phyloP scores from a whole-genome alignment of 2,329 filamentous ascomycete genomes.

The Orbilia ellipsospora region DNA sequence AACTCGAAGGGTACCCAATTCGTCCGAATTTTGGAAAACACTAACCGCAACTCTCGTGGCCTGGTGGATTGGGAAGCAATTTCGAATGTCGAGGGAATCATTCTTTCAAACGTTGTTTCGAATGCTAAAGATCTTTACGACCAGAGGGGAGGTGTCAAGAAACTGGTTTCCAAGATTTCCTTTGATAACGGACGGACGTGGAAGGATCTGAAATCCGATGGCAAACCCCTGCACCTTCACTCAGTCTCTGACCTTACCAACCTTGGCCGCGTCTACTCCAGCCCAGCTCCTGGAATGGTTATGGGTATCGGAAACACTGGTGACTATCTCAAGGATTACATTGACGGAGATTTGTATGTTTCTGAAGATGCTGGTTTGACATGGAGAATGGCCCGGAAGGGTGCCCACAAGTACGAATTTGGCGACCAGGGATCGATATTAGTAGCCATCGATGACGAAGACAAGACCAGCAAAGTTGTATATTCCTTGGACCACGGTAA shows the following conservation, averaged over 20 bases:
- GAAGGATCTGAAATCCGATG: constrained; percentile 74
- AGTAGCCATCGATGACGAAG: constrained; percentile 79
- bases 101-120: constrained; percentile 86
- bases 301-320: constrained; percentile 96
- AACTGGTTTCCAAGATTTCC: constrained; percentile 82
- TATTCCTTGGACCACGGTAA: constrained; percentile 93
- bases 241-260: constrained; percentile 88
- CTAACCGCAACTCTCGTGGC: constrained; percentile 80
- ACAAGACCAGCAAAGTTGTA: constrained; percentile 71
- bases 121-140: constrained; percentile 80
- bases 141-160: constrained; percentile 66
- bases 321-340: constrained; percentile 75
- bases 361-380: constrained; percentile 90
- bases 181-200: constrained; percentile 96
- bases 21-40: constrained; percentile 88
- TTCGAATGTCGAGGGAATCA: constrained; percentile 87
- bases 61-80: constrained; percentile 97
- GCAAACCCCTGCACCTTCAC: constrained; percentile 81
- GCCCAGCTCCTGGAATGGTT: constrained; percentile 88
- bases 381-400: constrained; percentile 79
- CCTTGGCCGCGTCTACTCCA: constrained; percentile 88
- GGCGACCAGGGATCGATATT: constrained; percentile 92
- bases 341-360: constrained; percentile 82
- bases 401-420: constrained; percentile 95
- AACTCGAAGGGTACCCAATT: constrained; percentile 99